Conservation (phyloP, 2,329 filamentous ascomycete species). For the Bisporella sp. region DNA sequence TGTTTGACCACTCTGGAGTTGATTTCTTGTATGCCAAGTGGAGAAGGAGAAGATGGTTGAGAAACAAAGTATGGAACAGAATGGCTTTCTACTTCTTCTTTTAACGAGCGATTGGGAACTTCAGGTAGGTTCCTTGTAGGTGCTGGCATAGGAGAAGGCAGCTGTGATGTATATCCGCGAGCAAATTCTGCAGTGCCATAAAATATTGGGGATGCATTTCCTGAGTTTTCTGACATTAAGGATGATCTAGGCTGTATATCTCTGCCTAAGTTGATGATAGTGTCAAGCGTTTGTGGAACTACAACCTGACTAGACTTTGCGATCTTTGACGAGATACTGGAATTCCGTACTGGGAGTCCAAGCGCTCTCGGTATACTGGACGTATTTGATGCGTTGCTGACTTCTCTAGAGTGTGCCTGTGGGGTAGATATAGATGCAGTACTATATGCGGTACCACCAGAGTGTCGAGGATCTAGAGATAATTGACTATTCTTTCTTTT, state of each 20-base stretch:
- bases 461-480: conserved; percentile 11
- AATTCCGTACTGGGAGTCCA: conserved; percentile 11
- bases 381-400: conserved; percentile 14
- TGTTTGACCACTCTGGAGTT: no score
- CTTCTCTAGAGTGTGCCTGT: conserved; percentile 9
- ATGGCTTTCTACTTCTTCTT: not conserved
- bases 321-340: conserved; percentile 9
- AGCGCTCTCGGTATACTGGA: conserved; percentile 7
- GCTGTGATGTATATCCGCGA: no score
- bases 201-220: no score
- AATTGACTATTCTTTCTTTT: not conserved
- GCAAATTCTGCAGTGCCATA: no score
- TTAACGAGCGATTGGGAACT: not conserved
- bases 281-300: no score
- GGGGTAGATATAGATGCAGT: conserved; percentile 5
- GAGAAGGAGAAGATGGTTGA: not conserved
- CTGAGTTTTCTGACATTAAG: no score
- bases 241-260: no score
- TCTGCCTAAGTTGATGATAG: no score
- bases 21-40: no score
- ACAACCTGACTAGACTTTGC: no score
- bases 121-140: conserved; percentile 1
- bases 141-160: not conserved
- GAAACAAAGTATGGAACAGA: not conserved
- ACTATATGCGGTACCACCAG: conserved; percentile 15